These are phyloP conservation scores for Coriaria nepalensis DNA, from an alignment of 306 rosid species.

Conservation along the genomic window DNA sequence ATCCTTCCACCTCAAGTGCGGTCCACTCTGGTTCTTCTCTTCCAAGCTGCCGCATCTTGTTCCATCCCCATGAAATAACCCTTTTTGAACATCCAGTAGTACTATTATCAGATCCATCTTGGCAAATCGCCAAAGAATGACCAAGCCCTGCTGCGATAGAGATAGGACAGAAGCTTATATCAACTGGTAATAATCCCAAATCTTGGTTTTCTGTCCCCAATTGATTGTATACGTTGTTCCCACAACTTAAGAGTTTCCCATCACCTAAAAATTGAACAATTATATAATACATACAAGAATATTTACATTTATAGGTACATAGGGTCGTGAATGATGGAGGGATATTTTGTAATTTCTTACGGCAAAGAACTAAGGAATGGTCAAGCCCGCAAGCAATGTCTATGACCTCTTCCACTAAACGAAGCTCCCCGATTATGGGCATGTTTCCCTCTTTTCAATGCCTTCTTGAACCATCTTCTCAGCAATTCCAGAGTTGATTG, in stretches of 20 bases:
- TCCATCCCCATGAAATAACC: conserved; percentile 87
- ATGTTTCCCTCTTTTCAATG: conserved; percentile 58
- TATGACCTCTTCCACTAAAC: conserved; percentile 54
- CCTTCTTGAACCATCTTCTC: conserved; percentile 59
- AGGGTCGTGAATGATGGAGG: conserved; percentile 6
- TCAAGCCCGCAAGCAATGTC: conserved; percentile 89
- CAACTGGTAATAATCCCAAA: conserved; percentile 65
- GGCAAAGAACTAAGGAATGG: conserved; percentile 71
- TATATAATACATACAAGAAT: conserved; percentile 3
- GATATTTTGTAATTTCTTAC: conserved; percentile 28
- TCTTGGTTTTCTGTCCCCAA: conserved; percentile 52
- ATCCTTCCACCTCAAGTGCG: conserved; percentile 41
- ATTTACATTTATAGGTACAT: background rate
- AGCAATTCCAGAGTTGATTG: conserved; percentile 40
- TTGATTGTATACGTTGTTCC: conserved; percentile 72
- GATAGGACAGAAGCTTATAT: conserved; percentile 26
- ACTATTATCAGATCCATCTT: conserved; percentile 22
- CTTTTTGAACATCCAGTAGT: conserved; percentile 25
- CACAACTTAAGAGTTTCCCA: conserved; percentile 60
- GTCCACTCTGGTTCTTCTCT: conserved; percentile 40
- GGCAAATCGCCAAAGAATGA: conserved; percentile 76
- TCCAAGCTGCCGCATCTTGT: conserved; percentile 72
- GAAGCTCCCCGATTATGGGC: conserved; percentile 83
- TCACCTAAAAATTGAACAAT: conserved; percentile 40
- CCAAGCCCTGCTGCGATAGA: conserved; percentile 81